phyloP scores from a whole-genome alignment of 768 basidiomycete genomes.

The Lentinus brumalis region DNA sequence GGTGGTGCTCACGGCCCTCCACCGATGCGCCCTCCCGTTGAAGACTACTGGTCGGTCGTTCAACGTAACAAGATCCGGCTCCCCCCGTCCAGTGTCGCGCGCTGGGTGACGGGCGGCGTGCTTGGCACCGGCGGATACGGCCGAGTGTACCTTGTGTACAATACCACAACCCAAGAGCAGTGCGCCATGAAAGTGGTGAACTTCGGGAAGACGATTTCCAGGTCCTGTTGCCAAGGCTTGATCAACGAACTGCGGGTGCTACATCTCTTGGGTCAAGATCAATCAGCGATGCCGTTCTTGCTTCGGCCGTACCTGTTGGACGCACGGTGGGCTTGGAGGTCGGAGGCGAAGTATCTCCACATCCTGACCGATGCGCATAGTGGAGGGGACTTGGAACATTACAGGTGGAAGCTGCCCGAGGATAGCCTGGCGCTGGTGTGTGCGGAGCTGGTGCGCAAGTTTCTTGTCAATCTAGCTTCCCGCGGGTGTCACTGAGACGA shows the following conservation, averaged over 20 bases:
- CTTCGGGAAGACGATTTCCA: constrained; percentile 3
- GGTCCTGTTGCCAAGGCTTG: constrained; percentile 13
- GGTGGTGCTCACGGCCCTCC: no score
- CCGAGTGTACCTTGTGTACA: constrained; percentile 21
- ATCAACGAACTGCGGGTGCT: constrained; percentile 26
- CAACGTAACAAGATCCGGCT: constrained; percentile 4
- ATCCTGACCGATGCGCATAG: constrained; percentile 22
- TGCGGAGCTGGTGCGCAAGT: constrained; percentile 27
- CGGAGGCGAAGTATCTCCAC: constrained; percentile 17
- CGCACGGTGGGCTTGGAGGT: constrained; percentile 12
- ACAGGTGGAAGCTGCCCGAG: neutral
- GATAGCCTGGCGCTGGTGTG: constrained; percentile 13
- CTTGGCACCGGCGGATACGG: constrained; percentile 24
- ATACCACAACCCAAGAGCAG: constrained; percentile 1
- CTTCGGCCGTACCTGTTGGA: constrained; percentile 11
- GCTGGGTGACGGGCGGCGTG: constrained; percentile 11
- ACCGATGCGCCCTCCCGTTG: no score
- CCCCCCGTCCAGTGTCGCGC: neutral
- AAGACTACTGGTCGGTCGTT: constrained; percentile 3
- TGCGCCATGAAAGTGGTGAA: constrained; percentile 28
- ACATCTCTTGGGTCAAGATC: constrained; percentile 1
- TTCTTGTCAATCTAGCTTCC: neutral
- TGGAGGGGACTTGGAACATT: constrained; percentile 22
- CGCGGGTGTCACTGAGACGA: neutral
- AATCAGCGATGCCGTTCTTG: constrained; percentile 12